Evolutionary conservation across 75 land plant species (phyloP), one percentile per base, ranked within the genome.

Genomic region (Pinus taeda): DNA sequence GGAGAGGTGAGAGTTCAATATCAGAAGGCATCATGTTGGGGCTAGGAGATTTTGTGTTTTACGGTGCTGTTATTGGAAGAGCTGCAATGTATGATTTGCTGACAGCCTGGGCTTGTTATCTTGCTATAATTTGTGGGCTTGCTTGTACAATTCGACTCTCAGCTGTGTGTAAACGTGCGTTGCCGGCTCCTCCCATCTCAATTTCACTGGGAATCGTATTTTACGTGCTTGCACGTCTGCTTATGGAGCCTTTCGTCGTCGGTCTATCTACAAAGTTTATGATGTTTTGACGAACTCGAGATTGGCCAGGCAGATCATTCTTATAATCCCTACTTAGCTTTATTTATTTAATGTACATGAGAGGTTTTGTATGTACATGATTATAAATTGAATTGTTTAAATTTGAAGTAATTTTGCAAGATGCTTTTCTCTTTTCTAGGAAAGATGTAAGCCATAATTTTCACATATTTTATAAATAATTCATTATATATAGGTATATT

Each of bases 71-170:
- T 49, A 92, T 94, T 29, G 97, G 97, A 3, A 82, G 97, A 71
- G 97, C 97, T 14, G 97, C 97, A 15, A 88, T 94, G 94, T 94
- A 91, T 82, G 97, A 94, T 85, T 80, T 88, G 29, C 86, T 88
- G 89, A 94, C 97, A 15, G 92, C 90, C 12, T 94, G 89, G 81
- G 92, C 97, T 13, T 92, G 97, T 61, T 94, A 92, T 74, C 81
- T 94, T 33, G 94, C 92, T 1, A 92, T 94, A 30, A 86, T 94
- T 61, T 88, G 89, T 6, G 97, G 97, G 6, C 92, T 94, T 77
- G 97, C 88, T 5, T 88, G 87, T 76, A 94, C 94, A 17, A 76
- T 94, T 3, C 83, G 83, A 15, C 78, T 92, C 77, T 74, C 92
- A 30, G 81, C 89, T 15, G 90, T 92, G 17, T 85, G 75, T 73